Evolutionary conservation across 768 basidiomycete species (phyloP), one percentile per base, ranked within the genome.

Genomic region (Lentinula raphanica): DNA sequence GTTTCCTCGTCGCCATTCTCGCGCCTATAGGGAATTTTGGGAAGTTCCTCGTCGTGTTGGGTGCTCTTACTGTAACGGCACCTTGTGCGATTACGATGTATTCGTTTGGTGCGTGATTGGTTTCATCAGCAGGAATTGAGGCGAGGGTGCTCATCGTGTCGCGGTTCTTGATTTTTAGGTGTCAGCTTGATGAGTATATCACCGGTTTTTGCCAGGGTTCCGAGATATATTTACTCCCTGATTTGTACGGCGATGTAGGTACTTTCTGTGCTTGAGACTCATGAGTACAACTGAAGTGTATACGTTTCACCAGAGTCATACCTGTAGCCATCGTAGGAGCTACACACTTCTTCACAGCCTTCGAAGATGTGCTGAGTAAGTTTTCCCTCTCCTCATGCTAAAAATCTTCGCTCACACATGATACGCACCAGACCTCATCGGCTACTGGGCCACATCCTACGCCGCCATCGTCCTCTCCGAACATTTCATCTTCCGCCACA

Each of bases 61-160:
- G 93, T 61, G 83, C 86, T n/a, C 71, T 94, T 29, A 86, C 85
- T 58, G 84, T 92, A 12, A 82, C 85, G 1, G 86, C 81, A 3
- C 88, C 90, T 63, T 86, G 84, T 60, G 87, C 88, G 1, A 84
- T 86, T 2, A 88, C 87, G 3, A 85, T 92, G 67, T 94, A 94
- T 67, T 87, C 85, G 4, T 85, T 86, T 62, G 82, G 85, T 76
- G 49, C 63, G 67, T 65, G 31, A 3, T 63, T 56, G 38, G 27
- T 25, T 15, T 54, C 3, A 28, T 25, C 21, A 23, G n/a, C n/a
- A n/a, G n/a, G n/a, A n/a, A n/a, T n/a, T n/a, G 36, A 27, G 45
- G 35, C 27, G 21, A 29, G n/a, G 25, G 28, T 29, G 44, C 9
- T n/a, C 19, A 31, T n/a, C 12, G 36, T 3, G 13, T 57, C 8